Percentiles rank a stretch among this genome's conserved stretches.
phyloP scores from a whole-genome alignment of 1,284 basidiomycete species.

The Tetrapyrgos nigripes region DNA sequence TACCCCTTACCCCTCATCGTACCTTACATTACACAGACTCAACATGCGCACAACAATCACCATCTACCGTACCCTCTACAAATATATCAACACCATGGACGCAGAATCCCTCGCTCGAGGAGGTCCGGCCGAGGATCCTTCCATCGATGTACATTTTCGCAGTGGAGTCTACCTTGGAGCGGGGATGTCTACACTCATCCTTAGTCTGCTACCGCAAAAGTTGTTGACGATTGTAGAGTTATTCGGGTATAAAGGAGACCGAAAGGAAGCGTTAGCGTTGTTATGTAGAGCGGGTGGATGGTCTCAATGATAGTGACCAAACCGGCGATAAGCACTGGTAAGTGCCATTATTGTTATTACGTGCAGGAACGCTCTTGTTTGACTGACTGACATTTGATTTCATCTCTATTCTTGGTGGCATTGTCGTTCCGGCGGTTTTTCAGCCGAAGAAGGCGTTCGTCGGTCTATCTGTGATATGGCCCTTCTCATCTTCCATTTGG shows the following conservation, averaged over 20 bases:
- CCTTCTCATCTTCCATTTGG: slow-evolving; percentile 92
- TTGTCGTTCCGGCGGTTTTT: no score
- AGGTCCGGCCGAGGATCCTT: slow-evolving; percentile 60
- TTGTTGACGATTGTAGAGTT: slow-evolving; percentile 84
- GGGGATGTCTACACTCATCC: slow-evolving; percentile 80
- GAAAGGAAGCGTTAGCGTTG: slow-evolving; percentile 75
- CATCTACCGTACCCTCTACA: slow-evolving; percentile 84
- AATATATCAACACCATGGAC: slow-evolving; percentile 80
- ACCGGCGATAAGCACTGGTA: slow-evolving; percentile 59
- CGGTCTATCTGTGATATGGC: slow-evolving; percentile 90
- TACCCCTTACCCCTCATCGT: slow-evolving; percentile 21
- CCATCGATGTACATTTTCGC: slow-evolving; percentile 90
- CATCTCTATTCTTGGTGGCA: no score
- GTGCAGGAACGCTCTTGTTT: background rate
- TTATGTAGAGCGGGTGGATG: slow-evolving; percentile 89
- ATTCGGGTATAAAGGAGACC: slow-evolving; percentile 92
- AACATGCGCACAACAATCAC: slow-evolving; percentile 90
- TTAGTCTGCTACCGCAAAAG: slow-evolving; percentile 85
- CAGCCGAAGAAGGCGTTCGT: slow-evolving; percentile 81
- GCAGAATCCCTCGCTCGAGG: slow-evolving; percentile 52
- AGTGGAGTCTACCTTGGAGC: slow-evolving; percentile 92
- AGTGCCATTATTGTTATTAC: slow-evolving; percentile 21
- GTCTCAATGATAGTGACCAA: slow-evolving; percentile 56
- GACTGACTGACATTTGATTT: background rate
- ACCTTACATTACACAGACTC: slow-evolving; percentile 53